Evolutionary conservation across 2,329 filamentous ascomycete species (phyloP), one percentile per base, ranked within the genome.

Genomic region (Phyllosticta citriasiana): DNA sequence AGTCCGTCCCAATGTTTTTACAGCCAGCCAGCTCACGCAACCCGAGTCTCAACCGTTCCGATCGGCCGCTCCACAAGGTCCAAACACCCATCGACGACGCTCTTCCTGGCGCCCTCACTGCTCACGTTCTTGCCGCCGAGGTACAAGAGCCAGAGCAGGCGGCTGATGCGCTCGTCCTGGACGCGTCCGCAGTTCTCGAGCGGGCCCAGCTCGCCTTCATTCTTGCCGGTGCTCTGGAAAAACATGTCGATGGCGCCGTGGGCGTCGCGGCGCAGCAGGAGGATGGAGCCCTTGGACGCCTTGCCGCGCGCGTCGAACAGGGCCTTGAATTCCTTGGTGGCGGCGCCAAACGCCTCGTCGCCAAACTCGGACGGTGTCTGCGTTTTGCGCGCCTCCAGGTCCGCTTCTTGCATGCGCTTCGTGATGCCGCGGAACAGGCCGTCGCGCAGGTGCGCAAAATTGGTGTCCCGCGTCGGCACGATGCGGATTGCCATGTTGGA

Each of bases 401-500:
- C 79, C 1, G 79, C 78, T 24, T 80, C 79, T 64, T 86, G 80
- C 2, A 88, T 87, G 35, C 88, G 84, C 8, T 84, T 87, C 59
- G 89, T 88, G 65, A 99, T 88, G 24, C 89, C 88, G 5, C 91
- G 84, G 63, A 97, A 89, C 78, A 92, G 95, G 1, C 89, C 94
- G 71, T 99, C 94, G 51, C 93, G 84, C 64, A 99, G 75, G 73
- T 99, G 94, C 66, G 87, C 85, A 74, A 97, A 97, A 74, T 97
- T 92, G 19, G 94, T 99, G 74, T 95, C 91, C 47, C 91, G 82
- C n/a, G 91, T 91, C 0, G 94, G 94, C 2, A 93, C 86, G 65
- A 99, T 88, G 54, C 93, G 84, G 26, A 86, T 93, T 60, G 91
- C 81, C n/a, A 93, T 84, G 2, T 66, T 69, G n/a, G 63, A 63